phyloP scores from a whole-genome alignment of 2,329 filamentous ascomycete species.

The Xylaria digitata region DNA sequence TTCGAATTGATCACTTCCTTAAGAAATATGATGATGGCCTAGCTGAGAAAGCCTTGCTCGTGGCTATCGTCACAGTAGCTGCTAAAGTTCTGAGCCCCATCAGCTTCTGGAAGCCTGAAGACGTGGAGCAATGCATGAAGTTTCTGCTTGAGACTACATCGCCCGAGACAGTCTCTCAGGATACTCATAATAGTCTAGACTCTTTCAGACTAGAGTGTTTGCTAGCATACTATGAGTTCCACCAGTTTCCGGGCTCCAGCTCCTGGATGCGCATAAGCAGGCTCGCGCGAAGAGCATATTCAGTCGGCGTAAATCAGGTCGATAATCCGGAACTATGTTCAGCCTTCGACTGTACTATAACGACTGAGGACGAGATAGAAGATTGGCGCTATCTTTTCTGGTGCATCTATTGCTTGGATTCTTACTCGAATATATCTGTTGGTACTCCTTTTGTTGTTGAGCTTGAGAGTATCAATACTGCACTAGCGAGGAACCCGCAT shows the following conservation, averaged over 20 bases:
- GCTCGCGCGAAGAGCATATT: conserved; percentile 51
- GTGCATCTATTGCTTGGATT: conserved; percentile 53
- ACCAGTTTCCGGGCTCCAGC: conserved; percentile 50
- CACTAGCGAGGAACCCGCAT: conserved; percentile 41
- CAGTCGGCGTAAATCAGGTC: conserved; percentile 50
- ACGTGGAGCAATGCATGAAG: conserved; percentile 43
- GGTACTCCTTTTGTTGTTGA: conserved; percentile 48
- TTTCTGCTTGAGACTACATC: conserved; percentile 39
- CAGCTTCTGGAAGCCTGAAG: conserved; percentile 40
- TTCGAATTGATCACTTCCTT: conserved; percentile 46
- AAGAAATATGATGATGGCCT: conserved; percentile 42
- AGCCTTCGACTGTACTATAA: conserved; percentile 39
- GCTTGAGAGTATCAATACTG: conserved; percentile 47
- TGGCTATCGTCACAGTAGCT: conserved; percentile 48
- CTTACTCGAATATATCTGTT: conserved; percentile 51
- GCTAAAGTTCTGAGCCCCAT: conserved; percentile 45
- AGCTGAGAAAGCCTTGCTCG: conserved; percentile 41
- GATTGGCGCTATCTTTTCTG: conserved; percentile 53
- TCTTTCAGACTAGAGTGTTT: conserved; percentile 50
- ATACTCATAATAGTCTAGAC: conserved; percentile 39
- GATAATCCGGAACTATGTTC: conserved; percentile 48
- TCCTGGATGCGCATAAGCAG: conserved; percentile 51
- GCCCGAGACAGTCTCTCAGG: conserved; percentile 31
- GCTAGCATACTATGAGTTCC: conserved; percentile 53
- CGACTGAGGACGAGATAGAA: conserved; percentile 49